Conservation (phyloP, 2,329 filamentous ascomycete species). For the Diaporthe sp. region DNA sequence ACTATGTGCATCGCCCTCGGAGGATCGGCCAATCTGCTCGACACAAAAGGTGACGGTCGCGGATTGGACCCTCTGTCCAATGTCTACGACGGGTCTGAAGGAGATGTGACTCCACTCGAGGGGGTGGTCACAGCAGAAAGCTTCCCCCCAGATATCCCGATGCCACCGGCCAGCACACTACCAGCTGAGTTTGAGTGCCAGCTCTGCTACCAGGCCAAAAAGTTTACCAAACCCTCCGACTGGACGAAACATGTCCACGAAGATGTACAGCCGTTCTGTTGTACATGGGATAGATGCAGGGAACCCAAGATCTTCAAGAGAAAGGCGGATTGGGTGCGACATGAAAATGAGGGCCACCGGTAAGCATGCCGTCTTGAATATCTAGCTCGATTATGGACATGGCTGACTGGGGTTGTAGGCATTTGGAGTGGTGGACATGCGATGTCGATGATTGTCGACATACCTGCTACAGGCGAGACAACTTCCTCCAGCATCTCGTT, state of each 20-base stretch:
- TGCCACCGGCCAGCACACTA: conserved; percentile 81
- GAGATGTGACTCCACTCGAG: conserved; percentile 77
- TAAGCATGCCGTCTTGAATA: conserved; percentile 10
- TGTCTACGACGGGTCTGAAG: conserved; percentile 70
- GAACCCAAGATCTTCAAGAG: conserved; percentile 94
- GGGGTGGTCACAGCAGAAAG: conserved; percentile 78
- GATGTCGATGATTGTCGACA: conserved; percentile 85
- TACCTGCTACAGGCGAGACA: conserved; percentile 88
- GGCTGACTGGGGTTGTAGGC: conserved; percentile 50
- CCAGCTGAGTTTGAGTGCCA: conserved; percentile 93
- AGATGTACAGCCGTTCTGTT: conserved; percentile 93
- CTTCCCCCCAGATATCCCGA: conserved; percentile 85
- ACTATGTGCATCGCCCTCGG: conserved; percentile 75
- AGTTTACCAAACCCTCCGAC: conserved; percentile 90
- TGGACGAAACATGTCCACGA: conserved; percentile 98
- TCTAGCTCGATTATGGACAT: not conserved
- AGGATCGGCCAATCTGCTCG: conserved; percentile 74
- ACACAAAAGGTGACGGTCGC: conserved; percentile 70
- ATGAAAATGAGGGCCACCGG: conserved; percentile 92
- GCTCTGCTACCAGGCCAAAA: conserved; percentile 87
- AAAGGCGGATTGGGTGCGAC: conserved; percentile 95
- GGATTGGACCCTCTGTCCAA: conserved; percentile 70
- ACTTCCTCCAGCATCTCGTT: conserved; percentile 92
- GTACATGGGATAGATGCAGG: conserved; percentile 85
- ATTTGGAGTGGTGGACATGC: conserved; percentile 93